Conservation (phyloP, 2,329 filamentous ascomycete genomes). For the Penicillium oxalicum region DNA sequence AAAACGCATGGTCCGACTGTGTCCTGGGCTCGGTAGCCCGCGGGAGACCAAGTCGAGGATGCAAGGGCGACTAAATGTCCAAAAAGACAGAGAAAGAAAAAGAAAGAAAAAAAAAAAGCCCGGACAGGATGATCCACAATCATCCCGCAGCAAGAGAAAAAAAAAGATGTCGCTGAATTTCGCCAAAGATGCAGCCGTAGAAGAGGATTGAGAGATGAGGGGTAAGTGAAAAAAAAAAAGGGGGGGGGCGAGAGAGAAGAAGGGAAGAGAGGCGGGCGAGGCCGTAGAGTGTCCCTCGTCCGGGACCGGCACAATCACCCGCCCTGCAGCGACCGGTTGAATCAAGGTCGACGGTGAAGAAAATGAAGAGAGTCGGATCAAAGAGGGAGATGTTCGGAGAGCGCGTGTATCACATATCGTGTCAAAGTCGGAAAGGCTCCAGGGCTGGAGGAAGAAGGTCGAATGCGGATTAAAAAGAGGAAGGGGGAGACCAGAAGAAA, state of each 20-base stretch:
- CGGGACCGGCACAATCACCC: too few species aligned
- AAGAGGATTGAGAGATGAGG: not conserved
- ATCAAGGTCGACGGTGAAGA: not conserved
- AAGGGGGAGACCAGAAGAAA: not conserved
- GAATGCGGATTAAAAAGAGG: not conserved
- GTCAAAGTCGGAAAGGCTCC: slow-evolving; percentile 4
- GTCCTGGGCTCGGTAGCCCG: too few species aligned
- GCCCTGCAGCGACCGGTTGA: not conserved
- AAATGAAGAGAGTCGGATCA: slow-evolving; percentile 1
- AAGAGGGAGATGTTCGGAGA: slow-evolving; percentile 3
- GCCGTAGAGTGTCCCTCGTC: too few species aligned
- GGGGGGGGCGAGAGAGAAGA: not conserved
- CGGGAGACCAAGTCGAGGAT: slow-evolving; percentile 12
- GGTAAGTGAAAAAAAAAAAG: not conserved
- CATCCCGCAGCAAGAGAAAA: not conserved
- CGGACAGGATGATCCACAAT: too few species aligned
- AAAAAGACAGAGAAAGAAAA: slow-evolving; percentile 3
- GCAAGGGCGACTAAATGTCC: slow-evolving; percentile 5
- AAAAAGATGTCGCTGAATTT: slow-evolving; percentile 17
- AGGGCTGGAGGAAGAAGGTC: not conserved
- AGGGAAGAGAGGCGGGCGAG: not conserved
- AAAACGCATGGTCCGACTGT: too few species aligned
- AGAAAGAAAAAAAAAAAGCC: not conserved
- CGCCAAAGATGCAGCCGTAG: slow-evolving; percentile 6
- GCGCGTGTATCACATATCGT: slow-evolving; percentile 17